These are phyloP conservation scores for Phialophora chinensis DNA, from an alignment of 2,329 filamentous ascomycete species.

Conservation along the genomic window DNA sequence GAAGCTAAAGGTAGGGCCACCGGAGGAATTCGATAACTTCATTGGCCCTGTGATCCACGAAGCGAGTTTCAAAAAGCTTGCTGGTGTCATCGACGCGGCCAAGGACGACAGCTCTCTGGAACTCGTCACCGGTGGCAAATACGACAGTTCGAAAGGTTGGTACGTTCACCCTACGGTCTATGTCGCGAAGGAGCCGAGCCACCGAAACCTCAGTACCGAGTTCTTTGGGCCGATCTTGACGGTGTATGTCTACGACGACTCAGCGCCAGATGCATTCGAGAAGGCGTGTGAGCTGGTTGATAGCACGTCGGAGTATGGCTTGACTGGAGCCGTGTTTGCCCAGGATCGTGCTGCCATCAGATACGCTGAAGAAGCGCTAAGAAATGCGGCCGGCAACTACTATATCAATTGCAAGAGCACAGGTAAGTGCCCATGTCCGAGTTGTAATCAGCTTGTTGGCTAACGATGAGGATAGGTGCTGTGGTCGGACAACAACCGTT, in stretches of 20 bases:
- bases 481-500: constrained; percentile 59
- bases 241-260: constrained; percentile 75
- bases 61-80: constrained; percentile 75
- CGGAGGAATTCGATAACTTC: constrained; percentile 72
- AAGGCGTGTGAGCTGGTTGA: constrained; percentile 70
- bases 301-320: constrained; percentile 73
- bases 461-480: constrained; percentile 41
- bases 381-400: constrained; percentile 80
- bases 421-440: constrained; percentile 43
- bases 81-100: constrained; percentile 72
- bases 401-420: constrained; percentile 83
- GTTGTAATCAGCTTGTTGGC: background rate
- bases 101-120: constrained; percentile 71
- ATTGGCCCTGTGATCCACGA: constrained; percentile 81
- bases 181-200: constrained; percentile 68
- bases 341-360: constrained; percentile 69
- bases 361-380: constrained; percentile 71
- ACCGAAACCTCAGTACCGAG: constrained; percentile 73
- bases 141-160: constrained; percentile 75
- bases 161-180: constrained; percentile 80
- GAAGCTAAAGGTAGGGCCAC: constrained; percentile 69
- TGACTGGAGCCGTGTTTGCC: constrained; percentile 79
- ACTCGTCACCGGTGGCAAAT: constrained; percentile 72
- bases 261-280: constrained; percentile 56
- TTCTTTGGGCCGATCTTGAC: constrained; percentile 77